Evolutionary conservation across 2,329 filamentous ascomycete species (phyloP).

Genomic region (Trichophyton equinum): DNA sequence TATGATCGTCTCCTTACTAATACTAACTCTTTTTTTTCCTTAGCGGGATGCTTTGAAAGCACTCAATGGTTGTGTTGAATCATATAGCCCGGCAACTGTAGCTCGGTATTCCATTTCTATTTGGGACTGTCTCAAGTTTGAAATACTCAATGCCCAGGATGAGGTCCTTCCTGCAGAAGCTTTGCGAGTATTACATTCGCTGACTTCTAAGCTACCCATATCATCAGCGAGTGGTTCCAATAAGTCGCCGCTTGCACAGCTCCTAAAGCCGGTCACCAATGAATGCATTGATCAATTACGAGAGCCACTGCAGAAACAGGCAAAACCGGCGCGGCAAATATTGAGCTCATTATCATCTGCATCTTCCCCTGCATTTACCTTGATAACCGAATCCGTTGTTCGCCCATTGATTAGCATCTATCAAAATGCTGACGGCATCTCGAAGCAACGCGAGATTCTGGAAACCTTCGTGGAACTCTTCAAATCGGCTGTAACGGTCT

Average conservation of each 20-base stretch:
- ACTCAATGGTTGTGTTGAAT: slow-evolving; percentile 46
- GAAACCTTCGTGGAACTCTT: slow-evolving; percentile 48
- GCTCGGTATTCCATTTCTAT: slow-evolving; percentile 52
- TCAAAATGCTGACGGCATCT: slow-evolving; percentile 47
- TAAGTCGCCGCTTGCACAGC: slow-evolving; percentile 37
- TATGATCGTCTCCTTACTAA: not conserved
- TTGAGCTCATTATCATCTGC: slow-evolving; percentile 44
- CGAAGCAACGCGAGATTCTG: slow-evolving; percentile 50
- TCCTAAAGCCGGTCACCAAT: slow-evolving; percentile 49
- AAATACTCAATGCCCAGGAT: slow-evolving; percentile 54
- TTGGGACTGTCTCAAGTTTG: slow-evolving; percentile 58
- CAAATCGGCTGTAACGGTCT: slow-evolving; percentile 45
- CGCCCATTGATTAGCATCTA: slow-evolving; percentile 49
- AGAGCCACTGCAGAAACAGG: slow-evolving; percentile 57
- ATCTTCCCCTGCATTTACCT: slow-evolving; percentile 42
- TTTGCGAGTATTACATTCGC: slow-evolving; percentile 41
- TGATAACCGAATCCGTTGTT: slow-evolving; percentile 44
- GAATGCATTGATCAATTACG: slow-evolving; percentile 57
- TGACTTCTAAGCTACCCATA: slow-evolving; percentile 44
- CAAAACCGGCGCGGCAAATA: slow-evolving; percentile 51
- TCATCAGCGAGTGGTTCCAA: slow-evolving; percentile 25
- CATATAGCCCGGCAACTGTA: slow-evolving; percentile 47
- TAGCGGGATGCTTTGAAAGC: slow-evolving; percentile 53
- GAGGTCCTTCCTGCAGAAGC: slow-evolving; percentile 52
- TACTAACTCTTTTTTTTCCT: slow-evolving; percentile 13